A percentile compares a stretch with the other conserved stretches of the same genome.
Conservation (phyloP, 2,329 filamentous ascomycete genomes). For the Clonostachys solani region DNA sequence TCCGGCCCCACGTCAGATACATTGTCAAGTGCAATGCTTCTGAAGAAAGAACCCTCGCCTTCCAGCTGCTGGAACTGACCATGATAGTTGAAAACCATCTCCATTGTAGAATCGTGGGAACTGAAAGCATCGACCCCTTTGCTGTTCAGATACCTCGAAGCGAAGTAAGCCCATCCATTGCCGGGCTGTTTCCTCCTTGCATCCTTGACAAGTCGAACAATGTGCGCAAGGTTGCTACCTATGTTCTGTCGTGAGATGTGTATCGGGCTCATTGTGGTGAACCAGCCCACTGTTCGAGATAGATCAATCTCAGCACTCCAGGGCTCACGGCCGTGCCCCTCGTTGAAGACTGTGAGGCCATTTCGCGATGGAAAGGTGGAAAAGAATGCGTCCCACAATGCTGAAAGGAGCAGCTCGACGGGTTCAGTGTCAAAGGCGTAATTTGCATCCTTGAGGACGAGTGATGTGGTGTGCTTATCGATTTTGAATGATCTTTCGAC, state of each 20-base stretch:
- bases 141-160: not conserved
- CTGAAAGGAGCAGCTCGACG: slow-evolving; percentile 22
- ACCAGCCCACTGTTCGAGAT: slow-evolving; percentile 28
- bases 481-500: not conserved
- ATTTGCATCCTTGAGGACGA: slow-evolving; percentile 13
- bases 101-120: not conserved
- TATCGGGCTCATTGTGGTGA: slow-evolving; percentile 24
- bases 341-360: slow-evolving; percentile 19
- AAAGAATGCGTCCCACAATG: slow-evolving; percentile 17
- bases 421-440: slow-evolving; percentile 17
- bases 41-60: not conserved
- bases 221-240: not conserved
- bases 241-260: not conserved
- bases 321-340: slow-evolving; percentile 28
- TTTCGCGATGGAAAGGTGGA: slow-evolving; percentile 17
- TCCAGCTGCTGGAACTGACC: not conserved
- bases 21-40: not conserved
- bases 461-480: not conserved
- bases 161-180: not conserved
- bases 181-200: not conserved
- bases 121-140: no score
- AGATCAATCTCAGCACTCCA: slow-evolving; percentile 19
- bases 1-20: not conserved
- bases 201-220: not conserved
- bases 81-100: not conserved